These are phyloP conservation scores for Pythium chondricola DNA, from an alignment of 352 stramenopile species.

Conservation along the genomic window DNA sequence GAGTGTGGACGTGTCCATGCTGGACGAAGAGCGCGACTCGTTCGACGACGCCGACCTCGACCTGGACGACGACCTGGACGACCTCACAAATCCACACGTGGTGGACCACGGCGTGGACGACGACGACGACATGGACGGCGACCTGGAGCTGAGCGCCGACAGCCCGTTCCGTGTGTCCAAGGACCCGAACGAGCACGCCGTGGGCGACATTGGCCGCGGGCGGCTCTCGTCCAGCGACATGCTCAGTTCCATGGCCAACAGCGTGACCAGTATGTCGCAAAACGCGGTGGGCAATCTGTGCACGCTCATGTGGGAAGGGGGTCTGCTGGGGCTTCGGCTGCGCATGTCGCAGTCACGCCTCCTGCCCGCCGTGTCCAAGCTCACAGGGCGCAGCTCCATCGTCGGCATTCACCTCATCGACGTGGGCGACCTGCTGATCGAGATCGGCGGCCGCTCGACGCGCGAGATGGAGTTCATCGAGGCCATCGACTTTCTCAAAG, in stretches of 20 bases:
- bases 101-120: slow-evolving; percentile 39
- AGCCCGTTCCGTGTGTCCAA: slow-evolving; percentile 19
- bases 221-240: slow-evolving; percentile 70
- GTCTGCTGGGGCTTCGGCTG: slow-evolving; percentile 63
- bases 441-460: slow-evolving; percentile 62
- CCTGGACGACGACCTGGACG: slow-evolving; percentile 35
- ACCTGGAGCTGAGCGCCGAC: slow-evolving; percentile 17
- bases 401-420: slow-evolving; percentile 82
- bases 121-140: slow-evolving; percentile 27
- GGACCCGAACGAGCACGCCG: slow-evolving; percentile 54
- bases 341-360: slow-evolving; percentile 77
- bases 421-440: slow-evolving; percentile 70
- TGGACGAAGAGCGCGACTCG: slow-evolving; percentile 43
- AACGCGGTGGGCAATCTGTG: slow-evolving; percentile 60
- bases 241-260: slow-evolving; percentile 56
- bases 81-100: slow-evolving; percentile 23
- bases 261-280: slow-evolving; percentile 52
- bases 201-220: slow-evolving; percentile 41
- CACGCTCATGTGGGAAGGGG: slow-evolving; percentile 80
- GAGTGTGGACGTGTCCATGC: slow-evolving; percentile 8
- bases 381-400: slow-evolving; percentile 82
- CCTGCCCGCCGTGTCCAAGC: slow-evolving; percentile 76
- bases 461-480: slow-evolving; percentile 82
- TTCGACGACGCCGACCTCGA: slow-evolving; percentile 62
- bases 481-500: slow-evolving; percentile 78